Conservation (phyloP, 305 asterid genomes). For the Rubia occidens region DNA sequence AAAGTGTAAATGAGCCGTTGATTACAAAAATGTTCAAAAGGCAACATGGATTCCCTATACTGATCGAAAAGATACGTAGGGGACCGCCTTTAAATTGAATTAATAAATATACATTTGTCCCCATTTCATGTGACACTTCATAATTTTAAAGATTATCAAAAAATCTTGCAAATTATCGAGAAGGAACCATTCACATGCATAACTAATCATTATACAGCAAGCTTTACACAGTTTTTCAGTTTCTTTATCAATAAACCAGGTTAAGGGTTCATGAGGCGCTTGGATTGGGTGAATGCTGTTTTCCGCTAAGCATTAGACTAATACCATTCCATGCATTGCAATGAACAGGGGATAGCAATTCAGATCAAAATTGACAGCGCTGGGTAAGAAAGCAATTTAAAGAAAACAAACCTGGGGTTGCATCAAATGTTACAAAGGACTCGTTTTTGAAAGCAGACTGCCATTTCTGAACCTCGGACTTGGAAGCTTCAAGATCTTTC, state of each 20-base stretch:
- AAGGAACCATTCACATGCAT: background rate
- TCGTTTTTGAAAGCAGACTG: constrained; percentile 77
- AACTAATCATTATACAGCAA: background rate
- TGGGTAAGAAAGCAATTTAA: background rate
- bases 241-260: background rate
- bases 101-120: background rate
- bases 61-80: no score
- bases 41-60: no score
- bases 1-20: no score
- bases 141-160: no score
- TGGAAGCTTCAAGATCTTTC: constrained; percentile 69
- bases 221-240: background rate
- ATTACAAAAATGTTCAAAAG: no score
- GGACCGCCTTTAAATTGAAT: no score
- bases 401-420: constrained; percentile 61
- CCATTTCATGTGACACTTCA: background rate
- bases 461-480: constrained; percentile 88
- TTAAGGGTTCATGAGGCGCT: no score
- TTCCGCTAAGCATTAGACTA: background rate
- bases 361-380: background rate
- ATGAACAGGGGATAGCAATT: background rate
- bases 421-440: constrained; percentile 50
- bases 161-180: background rate
- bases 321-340: background rate
- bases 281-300: background rate